Conservation (phyloP, 306 rosid species). For the Acmispon strigosus region DNA sequence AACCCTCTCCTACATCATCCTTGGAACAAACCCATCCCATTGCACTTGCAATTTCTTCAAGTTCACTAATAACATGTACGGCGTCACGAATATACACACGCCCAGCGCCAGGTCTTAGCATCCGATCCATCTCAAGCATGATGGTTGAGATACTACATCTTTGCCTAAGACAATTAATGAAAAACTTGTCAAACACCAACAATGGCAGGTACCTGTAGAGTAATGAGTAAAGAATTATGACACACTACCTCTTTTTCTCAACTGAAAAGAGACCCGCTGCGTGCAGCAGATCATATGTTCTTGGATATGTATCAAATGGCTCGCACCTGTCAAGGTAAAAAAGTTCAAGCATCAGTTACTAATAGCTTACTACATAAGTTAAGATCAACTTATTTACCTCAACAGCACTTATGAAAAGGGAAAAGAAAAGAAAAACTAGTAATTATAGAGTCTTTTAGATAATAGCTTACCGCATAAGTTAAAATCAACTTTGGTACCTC, state of each 20-base stretch:
- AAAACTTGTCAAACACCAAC: background rate
- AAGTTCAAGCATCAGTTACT: too few relatives aligned
- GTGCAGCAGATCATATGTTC: constrained; percentile 86
- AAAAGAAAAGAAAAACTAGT: too few relatives aligned
- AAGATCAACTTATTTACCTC: too few relatives aligned
- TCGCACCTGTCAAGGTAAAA: constrained; percentile 57
- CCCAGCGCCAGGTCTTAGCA: constrained; percentile 74
- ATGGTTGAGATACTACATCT: constrained; percentile 79
- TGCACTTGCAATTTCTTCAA: constrained; percentile 57
- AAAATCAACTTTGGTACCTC: too few relatives aligned
- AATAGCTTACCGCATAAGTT: too few relatives aligned
- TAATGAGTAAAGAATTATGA: constrained; percentile 23
- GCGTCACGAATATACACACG: constrained; percentile 70
- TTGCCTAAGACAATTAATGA: constrained; percentile 11
- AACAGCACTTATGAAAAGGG: too few relatives aligned
- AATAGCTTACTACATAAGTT: too few relatives aligned
- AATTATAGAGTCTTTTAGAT: too few relatives aligned
- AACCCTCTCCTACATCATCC: constrained; percentile 79
- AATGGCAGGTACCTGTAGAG: background rate
- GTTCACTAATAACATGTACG: constrained; percentile 60
- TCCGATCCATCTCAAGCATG: constrained; percentile 97
- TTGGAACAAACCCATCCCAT: constrained; percentile 60
- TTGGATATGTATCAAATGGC: constrained; percentile 91
- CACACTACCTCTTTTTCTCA: constrained; percentile 79
- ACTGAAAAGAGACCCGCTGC: constrained; percentile 69